A percentile compares a stretch with the other conserved stretches of the same genome.
Conservation (phyloP, 768 basidiomycete genomes). For the Mycena metata region DNA sequence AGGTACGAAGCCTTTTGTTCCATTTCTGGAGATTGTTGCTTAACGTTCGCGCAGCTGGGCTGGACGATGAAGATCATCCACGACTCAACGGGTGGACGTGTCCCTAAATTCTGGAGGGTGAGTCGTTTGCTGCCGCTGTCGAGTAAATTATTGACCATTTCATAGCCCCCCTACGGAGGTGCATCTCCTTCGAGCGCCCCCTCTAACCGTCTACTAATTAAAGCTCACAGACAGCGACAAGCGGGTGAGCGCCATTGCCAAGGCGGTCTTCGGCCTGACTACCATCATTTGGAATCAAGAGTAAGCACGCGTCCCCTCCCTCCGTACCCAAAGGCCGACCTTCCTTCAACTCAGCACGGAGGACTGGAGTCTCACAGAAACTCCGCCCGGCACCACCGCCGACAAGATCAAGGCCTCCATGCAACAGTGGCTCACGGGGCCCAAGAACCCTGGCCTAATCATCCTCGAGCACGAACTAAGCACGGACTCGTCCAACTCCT, state of each 20-base stretch:
- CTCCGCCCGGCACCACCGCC: neutral
- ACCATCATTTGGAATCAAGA: conserved; percentile 94
- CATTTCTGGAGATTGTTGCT: conserved; percentile 53
- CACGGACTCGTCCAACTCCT: conserved; percentile 69
- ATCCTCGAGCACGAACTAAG: conserved; percentile 84
- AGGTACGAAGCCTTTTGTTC: conserved; percentile 18
- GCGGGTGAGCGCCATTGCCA: conserved; percentile 87
- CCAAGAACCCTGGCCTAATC: conserved; percentile 20
- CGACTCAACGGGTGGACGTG: conserved; percentile 82
- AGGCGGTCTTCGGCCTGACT: conserved; percentile 82
- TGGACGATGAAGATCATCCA: conserved; percentile 86
- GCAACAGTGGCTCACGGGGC: conserved; percentile 67
- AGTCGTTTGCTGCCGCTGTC: neutral
- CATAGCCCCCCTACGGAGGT: conserved; percentile 31
- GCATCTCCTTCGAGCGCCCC: too few relatives aligned
- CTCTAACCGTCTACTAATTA: too few relatives aligned
- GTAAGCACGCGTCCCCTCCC: conserved; percentile 54
- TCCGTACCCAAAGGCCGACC: conserved; percentile 38
- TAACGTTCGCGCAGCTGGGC: conserved; percentile 62
- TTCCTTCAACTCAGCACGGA: conserved; percentile 63
- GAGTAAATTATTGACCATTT: neutral
- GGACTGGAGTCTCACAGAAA: conserved; percentile 78
- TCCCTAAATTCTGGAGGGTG: conserved; percentile 78
- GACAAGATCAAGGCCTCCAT: conserved; percentile 61
- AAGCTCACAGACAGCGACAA: conserved; percentile 37